phyloP scores from a whole-genome alignment of 352 stramenopile species.

The Saprolegnia diclina region DNA sequence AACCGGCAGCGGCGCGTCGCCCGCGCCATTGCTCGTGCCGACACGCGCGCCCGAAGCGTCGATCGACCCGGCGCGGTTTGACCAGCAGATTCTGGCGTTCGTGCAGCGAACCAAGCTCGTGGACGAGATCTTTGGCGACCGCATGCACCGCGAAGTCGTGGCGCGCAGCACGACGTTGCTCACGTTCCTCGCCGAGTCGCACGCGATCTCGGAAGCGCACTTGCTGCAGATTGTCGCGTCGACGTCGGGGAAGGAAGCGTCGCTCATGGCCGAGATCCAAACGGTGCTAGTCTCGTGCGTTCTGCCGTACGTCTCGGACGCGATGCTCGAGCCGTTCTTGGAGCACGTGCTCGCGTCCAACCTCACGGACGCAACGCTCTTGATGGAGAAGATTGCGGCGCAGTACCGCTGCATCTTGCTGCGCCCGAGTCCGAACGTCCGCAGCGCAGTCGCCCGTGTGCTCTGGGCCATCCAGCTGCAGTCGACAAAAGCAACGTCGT shows the following conservation, averaged over 20 bases:
- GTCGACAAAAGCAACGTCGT: conserved; percentile 49
- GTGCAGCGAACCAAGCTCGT: conserved; percentile 68
- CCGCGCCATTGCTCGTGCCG: conserved; percentile 61
- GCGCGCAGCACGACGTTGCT: conserved; percentile 71
- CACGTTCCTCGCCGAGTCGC: conserved; percentile 79
- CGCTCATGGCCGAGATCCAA: conserved; percentile 79
- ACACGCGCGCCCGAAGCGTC: neutral
- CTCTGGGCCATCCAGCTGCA: conserved; percentile 82
- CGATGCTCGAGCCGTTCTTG: conserved; percentile 62
- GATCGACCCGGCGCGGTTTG: conserved; percentile 38
- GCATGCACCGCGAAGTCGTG: conserved; percentile 85
- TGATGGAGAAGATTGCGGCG: conserved; percentile 69
- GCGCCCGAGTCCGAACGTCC: conserved; percentile 55
- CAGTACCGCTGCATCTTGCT: conserved; percentile 66
- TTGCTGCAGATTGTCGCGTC: conserved; percentile 74
- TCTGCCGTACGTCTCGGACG: conserved; percentile 58
- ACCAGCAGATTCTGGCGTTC: conserved; percentile 70
- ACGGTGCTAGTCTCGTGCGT: conserved; percentile 66
- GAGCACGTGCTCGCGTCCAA: conserved; percentile 51
- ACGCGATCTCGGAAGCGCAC: conserved; percentile 51
- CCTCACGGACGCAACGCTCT: conserved; percentile 37
- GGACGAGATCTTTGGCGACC: conserved; percentile 82
- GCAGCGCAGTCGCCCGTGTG: conserved; percentile 58
- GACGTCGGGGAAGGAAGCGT: conserved; percentile 79
- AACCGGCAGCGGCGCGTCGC: conserved; percentile 62